phyloP scores from a whole-genome alignment of 2,329 filamentous ascomycete species.

The Fusarium pseudoanthophilum region DNA sequence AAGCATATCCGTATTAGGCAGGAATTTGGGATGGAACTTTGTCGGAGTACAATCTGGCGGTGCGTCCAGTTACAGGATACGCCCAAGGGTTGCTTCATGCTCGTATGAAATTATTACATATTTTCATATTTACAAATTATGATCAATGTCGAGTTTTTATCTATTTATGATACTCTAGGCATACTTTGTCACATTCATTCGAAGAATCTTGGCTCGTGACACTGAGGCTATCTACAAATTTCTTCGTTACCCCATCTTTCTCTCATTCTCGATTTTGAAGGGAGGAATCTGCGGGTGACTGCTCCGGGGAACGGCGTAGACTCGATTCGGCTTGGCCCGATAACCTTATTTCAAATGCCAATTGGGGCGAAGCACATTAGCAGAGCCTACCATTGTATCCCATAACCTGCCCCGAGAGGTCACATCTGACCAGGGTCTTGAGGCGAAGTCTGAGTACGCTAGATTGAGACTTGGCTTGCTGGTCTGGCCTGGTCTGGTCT shows the following conservation, averaged over 20 bases:
- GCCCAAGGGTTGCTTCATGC: neutral
- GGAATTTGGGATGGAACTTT: neutral
- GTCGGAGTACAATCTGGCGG: neutral
- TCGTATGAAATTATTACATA: neutral
- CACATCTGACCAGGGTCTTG: slow-evolving; percentile 7
- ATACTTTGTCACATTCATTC: neutral
- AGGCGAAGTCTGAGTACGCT: slow-evolving; percentile 18
- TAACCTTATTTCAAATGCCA: slow-evolving; percentile 39
- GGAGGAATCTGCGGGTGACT: slow-evolving; percentile 15
- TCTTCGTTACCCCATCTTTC: neutral
- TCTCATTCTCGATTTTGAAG: slow-evolving; percentile 8
- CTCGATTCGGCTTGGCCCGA: slow-evolving; percentile 34
- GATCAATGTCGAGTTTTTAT: neutral
- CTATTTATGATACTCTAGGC: neutral
- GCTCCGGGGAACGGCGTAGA: slow-evolving; percentile 3
- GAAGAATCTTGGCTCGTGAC: neutral
- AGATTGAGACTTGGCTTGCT: slow-evolving; percentile 18
- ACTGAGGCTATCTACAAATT: slow-evolving; percentile 3
- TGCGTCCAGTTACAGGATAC: neutral
- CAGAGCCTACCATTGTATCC: slow-evolving; percentile 9
- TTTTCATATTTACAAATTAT: neutral
- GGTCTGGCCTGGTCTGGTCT: slow-evolving; percentile 2
- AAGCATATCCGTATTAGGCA: neutral
- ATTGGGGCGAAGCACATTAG: slow-evolving; percentile 27
- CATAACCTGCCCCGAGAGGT: neutral